Evolutionary conservation across 2,329 filamentous ascomycete species (phyloP).

Genomic region (Talaromyces funiculosus): DNA sequence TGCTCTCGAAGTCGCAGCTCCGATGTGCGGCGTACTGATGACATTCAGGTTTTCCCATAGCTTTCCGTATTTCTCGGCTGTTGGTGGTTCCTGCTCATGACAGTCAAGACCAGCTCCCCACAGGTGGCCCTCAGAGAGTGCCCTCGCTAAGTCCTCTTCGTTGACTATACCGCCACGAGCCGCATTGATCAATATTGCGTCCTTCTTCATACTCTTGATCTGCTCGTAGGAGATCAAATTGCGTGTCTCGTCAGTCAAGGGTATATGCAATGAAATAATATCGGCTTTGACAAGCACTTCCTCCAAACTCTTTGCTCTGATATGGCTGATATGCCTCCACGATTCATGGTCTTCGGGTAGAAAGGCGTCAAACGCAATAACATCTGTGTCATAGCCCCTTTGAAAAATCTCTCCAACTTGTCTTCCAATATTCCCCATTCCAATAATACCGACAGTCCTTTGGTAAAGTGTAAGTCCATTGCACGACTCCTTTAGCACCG

Average conservation of each 20-base stretch:
- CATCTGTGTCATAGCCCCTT: slow-evolving; percentile 30
- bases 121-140: slow-evolving; percentile 29
- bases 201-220: slow-evolving; percentile 33
- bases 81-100: slow-evolving; percentile 39
- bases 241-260: slow-evolving; percentile 29
- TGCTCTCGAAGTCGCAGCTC: slow-evolving; percentile 39
- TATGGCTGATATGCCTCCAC: slow-evolving; percentile 32
- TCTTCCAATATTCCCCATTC: slow-evolving; percentile 39
- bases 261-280: slow-evolving; percentile 36
- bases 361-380: slow-evolving; percentile 36
- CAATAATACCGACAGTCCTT: slow-evolving; percentile 35
- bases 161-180: slow-evolving; percentile 40
- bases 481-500: slow-evolving; percentile 37
- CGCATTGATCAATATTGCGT: slow-evolving; percentile 38
- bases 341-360: slow-evolving; percentile 21
- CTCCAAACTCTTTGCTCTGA: slow-evolving; percentile 24
- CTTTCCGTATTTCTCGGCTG: slow-evolving; percentile 26
- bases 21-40: slow-evolving; percentile 44
- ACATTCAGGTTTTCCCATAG: slow-evolving; percentile 33
- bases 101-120: slow-evolving; percentile 40
- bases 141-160: slow-evolving; percentile 30
- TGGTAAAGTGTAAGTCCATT: slow-evolving; percentile 33
- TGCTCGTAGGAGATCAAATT: slow-evolving; percentile 29
- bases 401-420: slow-evolving; percentile 34
- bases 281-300: slow-evolving; percentile 31